phyloP scores from a whole-genome alignment of 768 basidiomycete species.

The Boletus sensibilis region DNA sequence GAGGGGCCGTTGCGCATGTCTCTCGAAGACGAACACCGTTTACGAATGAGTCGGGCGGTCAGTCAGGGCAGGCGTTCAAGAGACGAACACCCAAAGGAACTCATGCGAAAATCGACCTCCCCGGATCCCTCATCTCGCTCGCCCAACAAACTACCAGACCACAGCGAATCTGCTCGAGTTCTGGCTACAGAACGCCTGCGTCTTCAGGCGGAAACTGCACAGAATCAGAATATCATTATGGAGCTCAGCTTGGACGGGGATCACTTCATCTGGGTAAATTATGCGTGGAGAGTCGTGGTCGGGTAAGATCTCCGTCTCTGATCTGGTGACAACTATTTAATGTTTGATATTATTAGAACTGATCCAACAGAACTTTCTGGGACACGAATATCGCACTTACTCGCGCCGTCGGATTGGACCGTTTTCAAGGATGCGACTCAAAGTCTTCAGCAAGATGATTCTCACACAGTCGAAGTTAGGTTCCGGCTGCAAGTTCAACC shows the following conservation, averaged over 20 bases:
- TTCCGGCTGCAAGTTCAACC: constrained; percentile 84
- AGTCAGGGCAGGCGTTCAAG: constrained; percentile 54
- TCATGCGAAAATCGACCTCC: constrained; percentile 37
- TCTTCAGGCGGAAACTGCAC: constrained; percentile 90
- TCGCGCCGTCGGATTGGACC: constrained; percentile 74
- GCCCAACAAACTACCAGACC: constrained; percentile 52
- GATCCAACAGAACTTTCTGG: constrained; percentile 79
- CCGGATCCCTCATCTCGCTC: constrained; percentile 37
- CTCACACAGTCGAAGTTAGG: constrained; percentile 88
- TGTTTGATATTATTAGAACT: constrained; percentile 47
- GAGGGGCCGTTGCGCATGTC: constrained; percentile 38
- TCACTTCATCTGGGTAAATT: constrained; percentile 93
- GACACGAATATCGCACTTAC: constrained; percentile 75
- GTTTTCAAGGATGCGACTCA: constrained; percentile 87
- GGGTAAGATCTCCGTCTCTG: constrained; percentile 53
- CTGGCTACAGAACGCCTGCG: constrained; percentile 85
- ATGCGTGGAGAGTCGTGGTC: constrained; percentile 90
- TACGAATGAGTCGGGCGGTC: constrained; percentile 48
- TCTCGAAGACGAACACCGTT: constrained; percentile 36
- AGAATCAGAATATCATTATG: constrained; percentile 94
- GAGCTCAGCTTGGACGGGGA: constrained; percentile 94
- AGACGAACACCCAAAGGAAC: constrained; percentile 56
- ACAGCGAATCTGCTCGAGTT: constrained; percentile 75
- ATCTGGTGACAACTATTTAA: constrained; percentile 6
- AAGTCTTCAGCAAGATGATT: constrained; percentile 85